Percentiles rank a stretch among this genome's conserved stretches.
Conservation (phyloP, 257 asterid species). For the Solanum medicagineum region DNA sequence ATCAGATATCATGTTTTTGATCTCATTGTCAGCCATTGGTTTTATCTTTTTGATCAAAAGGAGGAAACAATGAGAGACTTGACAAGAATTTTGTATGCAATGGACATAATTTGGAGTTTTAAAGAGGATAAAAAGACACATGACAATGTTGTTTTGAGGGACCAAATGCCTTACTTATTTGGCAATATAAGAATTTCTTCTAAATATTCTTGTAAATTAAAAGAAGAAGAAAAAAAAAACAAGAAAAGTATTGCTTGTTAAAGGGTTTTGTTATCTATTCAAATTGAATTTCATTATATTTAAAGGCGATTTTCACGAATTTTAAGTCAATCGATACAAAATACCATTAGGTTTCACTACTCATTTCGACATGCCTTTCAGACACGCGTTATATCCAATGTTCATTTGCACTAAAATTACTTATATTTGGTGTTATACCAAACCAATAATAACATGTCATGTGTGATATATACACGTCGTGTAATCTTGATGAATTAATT, state of each 20-base stretch:
- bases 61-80: not conserved
- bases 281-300: not conserved
- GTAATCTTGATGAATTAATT: not conserved
- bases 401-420: not conserved
- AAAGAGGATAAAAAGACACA: not conserved
- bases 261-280: not conserved
- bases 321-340: not conserved
- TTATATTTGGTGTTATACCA: not conserved
- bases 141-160: not conserved
- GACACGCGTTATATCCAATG: not conserved
- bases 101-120: not conserved
- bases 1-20: conserved; percentile 41
- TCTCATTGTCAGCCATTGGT: conserved; percentile 30
- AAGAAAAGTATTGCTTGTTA: conserved; percentile 32
- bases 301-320: not conserved
- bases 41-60: not conserved
- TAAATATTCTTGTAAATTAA: not conserved
- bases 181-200: conserved; percentile 23
- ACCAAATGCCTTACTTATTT: conserved; percentile 11
- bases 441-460: not conserved
- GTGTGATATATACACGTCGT: not conserved
- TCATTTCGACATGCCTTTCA: not conserved
- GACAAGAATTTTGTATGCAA: not conserved
- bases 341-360: not conserved
- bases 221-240: not conserved